These are phyloP conservation scores for Aristolochia fimbriata DNA, from an alignment of 164 flowering plant genomes.

Conservation along the genomic window DNA sequence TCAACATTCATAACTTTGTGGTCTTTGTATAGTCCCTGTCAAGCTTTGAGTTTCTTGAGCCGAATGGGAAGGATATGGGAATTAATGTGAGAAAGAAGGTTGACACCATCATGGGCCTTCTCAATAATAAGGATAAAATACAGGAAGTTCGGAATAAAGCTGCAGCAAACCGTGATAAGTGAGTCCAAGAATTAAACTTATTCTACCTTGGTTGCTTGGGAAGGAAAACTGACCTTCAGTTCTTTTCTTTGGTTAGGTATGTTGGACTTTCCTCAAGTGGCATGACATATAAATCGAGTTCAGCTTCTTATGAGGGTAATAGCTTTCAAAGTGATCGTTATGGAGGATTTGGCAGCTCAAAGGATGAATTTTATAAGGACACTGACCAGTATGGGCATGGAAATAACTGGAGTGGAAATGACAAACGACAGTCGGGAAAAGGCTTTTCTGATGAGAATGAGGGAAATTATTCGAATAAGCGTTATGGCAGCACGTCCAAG, in stretches of 20 bases:
- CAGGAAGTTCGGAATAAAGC: constrained; percentile 88
- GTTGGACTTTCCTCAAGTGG: constrained; percentile 92
- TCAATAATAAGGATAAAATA: constrained; percentile 80
- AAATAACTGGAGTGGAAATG: constrained; percentile 19
- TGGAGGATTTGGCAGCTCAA: constrained; percentile 40
- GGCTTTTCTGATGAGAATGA: constrained; percentile 24
- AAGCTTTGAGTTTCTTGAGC: constrained; percentile 87
- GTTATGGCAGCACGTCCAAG: constrained; percentile 21
- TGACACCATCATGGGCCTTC: constrained; percentile 54
- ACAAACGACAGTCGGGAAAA: constrained; percentile 31
- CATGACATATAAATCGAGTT: constrained; percentile 59
- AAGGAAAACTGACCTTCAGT: neutral
- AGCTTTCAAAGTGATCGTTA: constrained; percentile 41
- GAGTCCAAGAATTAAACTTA: constrained; percentile 16
- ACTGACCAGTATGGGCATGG: constrained; percentile 32
- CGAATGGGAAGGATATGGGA: constrained; percentile 91
- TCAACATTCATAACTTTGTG: constrained; percentile 1
- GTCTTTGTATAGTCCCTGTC: constrained; percentile 54
- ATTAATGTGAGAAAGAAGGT: constrained; percentile 95
- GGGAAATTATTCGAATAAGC: constrained; percentile 21
- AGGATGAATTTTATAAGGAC: constrained; percentile 38
- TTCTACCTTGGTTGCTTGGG: neutral
- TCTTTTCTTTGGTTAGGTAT: constrained; percentile 38
- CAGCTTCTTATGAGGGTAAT: constrained; percentile 49
- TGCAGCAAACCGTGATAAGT: constrained; percentile 89